Base-by-base conservation (phyloP, 1,284 basidiomycete genomes). In the Exsudoporus floridanus region DNA sequence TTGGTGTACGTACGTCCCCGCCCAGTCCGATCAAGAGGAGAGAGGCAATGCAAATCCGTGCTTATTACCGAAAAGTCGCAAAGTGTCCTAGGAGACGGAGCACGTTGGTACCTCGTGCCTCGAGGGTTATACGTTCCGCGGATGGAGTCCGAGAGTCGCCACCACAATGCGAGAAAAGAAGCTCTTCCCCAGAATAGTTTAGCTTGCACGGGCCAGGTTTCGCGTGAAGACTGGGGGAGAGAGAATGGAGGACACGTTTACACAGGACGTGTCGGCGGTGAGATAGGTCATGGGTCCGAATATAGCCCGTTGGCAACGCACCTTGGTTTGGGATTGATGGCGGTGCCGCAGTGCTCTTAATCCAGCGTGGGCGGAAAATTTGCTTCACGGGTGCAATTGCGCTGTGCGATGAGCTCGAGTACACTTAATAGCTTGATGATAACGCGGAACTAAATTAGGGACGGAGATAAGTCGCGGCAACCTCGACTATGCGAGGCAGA, bases 401-500 rank as follows among this genome's bases (percentile, higher is more conserved):
- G 43, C 10, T 38, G 14, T 27, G 45, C 19, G 47, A 34, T 23
- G 49, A 31, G 13, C 0, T n/a, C 6, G 19, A 27, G 31, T 46
- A 4, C 21, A 5, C 23, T 23, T 23, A 16, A 7, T 10, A 10
- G 21, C 21, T 39, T 35, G 55, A 47, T 34, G 57, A 57, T 44
- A 43, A 25, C 25, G 25, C 61, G 63, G 60, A 62, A 56, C 38
- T 65, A 50, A 57, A 56, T 27, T 28, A 21, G 16, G 8, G 49
- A 62, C 61, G 62, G 61, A 62, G 62, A 62, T 62, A 60, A 60
- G 45, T 49, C 35, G 52, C 38, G 37, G 56, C 33, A 60, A 30
- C 34, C 39, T 43, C 38, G 45, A 61, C 47, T 43, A 52, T 25
- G 57, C 39, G 34, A 44, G 48, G 50, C 23, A 28, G 27, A 42